Percentiles rank a stretch among this genome's conserved stretches.
These are phyloP conservation scores for Plasmodiophora brassicae DNA, from an alignment of 208 protist species.

Conservation along the genomic window DNA sequence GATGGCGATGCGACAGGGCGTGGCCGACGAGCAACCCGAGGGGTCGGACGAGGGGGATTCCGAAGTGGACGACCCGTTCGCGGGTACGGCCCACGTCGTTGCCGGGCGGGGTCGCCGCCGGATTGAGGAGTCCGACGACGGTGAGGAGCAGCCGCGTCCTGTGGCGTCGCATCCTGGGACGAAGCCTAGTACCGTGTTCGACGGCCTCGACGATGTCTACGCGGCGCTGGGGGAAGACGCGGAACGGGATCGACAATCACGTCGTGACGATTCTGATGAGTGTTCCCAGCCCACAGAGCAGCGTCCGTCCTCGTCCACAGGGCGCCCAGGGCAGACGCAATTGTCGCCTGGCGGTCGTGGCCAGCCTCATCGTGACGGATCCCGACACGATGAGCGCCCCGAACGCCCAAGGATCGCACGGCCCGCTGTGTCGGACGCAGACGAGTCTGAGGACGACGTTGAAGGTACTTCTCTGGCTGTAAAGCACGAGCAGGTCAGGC, in stretches of 20 bases:
- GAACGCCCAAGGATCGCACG: no score
- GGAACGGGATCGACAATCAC: background rate
- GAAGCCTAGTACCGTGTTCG: no score
- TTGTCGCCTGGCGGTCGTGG: no score
- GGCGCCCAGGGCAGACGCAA: no score
- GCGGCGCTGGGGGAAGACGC: background rate
- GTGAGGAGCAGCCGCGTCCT: no score
- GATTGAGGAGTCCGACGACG: background rate
- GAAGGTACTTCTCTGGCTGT: background rate
- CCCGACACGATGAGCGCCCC: no score
- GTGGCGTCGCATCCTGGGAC: no score
- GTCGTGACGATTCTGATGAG: background rate
- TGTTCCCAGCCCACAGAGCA: no score
- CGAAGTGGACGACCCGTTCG: background rate
- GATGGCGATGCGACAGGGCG: background rate
- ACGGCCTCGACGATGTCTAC: no score
- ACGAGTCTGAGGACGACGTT: background rate
- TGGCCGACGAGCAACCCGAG: background rate
- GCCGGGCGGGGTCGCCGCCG: background rate
- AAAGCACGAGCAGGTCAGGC: background rate
- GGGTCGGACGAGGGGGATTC: background rate
- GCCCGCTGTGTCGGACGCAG: no score
- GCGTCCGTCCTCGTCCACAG: no score
- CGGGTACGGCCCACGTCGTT: background rate
- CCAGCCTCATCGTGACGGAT: no score